Conservation (phyloP, 2,329 filamentous ascomycete genomes). For the Aspergillus latus region DNA sequence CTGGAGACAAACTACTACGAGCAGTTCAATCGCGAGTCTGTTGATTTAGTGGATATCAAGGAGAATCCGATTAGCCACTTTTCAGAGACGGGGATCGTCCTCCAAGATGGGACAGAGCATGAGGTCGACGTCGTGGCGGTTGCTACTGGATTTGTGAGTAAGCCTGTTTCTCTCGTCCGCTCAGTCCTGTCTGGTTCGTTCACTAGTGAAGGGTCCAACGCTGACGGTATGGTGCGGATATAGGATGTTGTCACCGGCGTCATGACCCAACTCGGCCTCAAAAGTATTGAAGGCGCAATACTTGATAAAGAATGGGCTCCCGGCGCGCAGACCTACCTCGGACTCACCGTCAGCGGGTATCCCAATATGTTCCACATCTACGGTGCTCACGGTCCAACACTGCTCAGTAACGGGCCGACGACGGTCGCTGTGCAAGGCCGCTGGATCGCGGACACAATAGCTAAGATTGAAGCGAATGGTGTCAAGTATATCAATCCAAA, state of each 20-base stretch:
- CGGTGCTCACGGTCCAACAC: slow-evolving; percentile 57
- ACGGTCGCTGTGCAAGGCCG: slow-evolving; percentile 57
- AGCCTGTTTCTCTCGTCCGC: no score
- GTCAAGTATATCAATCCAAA: slow-evolving; percentile 55
- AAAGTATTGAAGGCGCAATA: slow-evolving; percentile 30
- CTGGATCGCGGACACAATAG: slow-evolving; percentile 35
- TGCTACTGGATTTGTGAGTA: slow-evolving; percentile 44
- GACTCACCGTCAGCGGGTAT: slow-evolving; percentile 45
- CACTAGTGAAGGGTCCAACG: no score
- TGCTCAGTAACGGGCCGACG: slow-evolving; percentile 57
- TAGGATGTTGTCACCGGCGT: slow-evolving; percentile 43
- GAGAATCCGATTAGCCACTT: slow-evolving; percentile 14
- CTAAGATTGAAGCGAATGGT: slow-evolving; percentile 47
- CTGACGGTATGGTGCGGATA: background rate
- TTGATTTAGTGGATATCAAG: slow-evolving; percentile 30
- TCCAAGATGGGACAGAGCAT: slow-evolving; percentile 37
- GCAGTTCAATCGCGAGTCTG: slow-evolving; percentile 48
- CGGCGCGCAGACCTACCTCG: slow-evolving; percentile 44
- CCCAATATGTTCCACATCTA: slow-evolving; percentile 57
- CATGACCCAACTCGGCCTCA: slow-evolving; percentile 42
- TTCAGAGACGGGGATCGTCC: slow-evolving; percentile 38
- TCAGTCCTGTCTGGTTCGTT: background rate
- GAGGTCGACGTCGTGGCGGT: slow-evolving; percentile 47
- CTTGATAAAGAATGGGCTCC: slow-evolving; percentile 41
- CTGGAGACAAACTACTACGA: slow-evolving; percentile 56